Conservation (phyloP, 208 protist species). For the Plasmodiophora brassicae region DNA sequence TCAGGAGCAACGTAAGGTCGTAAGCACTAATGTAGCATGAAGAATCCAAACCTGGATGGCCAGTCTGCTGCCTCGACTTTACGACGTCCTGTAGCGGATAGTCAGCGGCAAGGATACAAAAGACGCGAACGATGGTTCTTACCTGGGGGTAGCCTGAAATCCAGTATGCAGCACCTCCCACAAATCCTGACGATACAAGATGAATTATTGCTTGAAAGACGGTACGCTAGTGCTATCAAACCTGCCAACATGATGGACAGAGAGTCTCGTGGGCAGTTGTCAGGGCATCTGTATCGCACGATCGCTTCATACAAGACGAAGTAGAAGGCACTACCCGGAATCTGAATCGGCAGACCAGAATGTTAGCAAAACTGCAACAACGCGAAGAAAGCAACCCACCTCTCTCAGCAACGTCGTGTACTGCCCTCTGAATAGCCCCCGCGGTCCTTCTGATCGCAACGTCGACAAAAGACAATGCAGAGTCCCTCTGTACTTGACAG, state of each 20-base stretch:
- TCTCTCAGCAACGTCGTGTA: background rate
- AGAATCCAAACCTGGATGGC: background rate
- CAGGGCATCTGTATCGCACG: background rate
- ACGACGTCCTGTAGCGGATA: too few relatives aligned
- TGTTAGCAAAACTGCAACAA: background rate
- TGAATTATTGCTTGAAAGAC: background rate
- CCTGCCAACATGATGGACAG: background rate
- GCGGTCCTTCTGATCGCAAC: background rate
- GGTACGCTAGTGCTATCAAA: background rate
- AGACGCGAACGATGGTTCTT: too few relatives aligned
- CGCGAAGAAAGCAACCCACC: background rate
- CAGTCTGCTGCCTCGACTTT: background rate
- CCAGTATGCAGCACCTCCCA: constrained; percentile 24
- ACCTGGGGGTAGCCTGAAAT: constrained; percentile 5
- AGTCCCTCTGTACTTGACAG: background rate
- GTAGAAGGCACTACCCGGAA: background rate
- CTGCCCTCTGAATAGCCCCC: background rate
- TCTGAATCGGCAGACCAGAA: constrained; percentile 6
- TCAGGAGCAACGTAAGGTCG: background rate
- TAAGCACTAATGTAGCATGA: background rate
- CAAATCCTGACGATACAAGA: background rate
- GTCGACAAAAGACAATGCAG: background rate
- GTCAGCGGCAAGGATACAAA: too few relatives aligned
- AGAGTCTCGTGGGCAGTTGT: background rate
- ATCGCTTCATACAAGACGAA: background rate